Evolutionary conservation across 179 eudicot genomes (phyloP), one percentile per base, ranked within the genome.

Genomic region (Heliamphora ciliata): DNA sequence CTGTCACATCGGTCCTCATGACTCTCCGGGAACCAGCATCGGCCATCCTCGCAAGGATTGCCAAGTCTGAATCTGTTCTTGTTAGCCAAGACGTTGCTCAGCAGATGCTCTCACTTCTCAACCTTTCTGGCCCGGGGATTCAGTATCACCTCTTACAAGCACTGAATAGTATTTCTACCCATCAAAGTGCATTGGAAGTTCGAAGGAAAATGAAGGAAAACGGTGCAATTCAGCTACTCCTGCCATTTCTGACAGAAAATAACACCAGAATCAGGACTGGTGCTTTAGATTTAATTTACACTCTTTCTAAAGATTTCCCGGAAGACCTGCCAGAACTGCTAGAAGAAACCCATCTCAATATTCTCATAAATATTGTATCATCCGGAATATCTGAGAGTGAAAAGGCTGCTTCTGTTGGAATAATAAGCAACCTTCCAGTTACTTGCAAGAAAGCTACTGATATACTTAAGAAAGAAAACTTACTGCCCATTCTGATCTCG

Each of bases 21-120:
- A 91, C 94, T 78, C 94, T 96, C 13, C 87, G 93, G 3, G 98
- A 94, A 81, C 97, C 99, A 9, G 96, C 97, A 59, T 89, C 98
- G 0, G 86, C 93, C 9, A 92, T 94, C 50, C 91, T 96, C 6
- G 90, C 93, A 74, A 87, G 82, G 58, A 83, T 94, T 21, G 91
- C 99, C 21, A 81, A 85, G 69, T 92, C 91, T 0, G 91, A 93
- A 14, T 85, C 92, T 56, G 85, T 93, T 78, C 90, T 92, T 0
- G 85, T 89, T 18, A 87, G 88, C 82, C 89, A 86, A 65, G 91
- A 91, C 44, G 81, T 96, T 5, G 93, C 93, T 75, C 89, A 88
- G 65, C 98, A 94, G 80, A 91, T 96, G 90, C 90, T 96, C n/a
- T 94, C 94, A 0, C 93, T 96, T 64, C 55, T 96, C 9, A 91